These are phyloP conservation scores for Boletus barrowsii DNA, from an alignment of 768 basidiomycete species.

Conservation along the genomic window DNA sequence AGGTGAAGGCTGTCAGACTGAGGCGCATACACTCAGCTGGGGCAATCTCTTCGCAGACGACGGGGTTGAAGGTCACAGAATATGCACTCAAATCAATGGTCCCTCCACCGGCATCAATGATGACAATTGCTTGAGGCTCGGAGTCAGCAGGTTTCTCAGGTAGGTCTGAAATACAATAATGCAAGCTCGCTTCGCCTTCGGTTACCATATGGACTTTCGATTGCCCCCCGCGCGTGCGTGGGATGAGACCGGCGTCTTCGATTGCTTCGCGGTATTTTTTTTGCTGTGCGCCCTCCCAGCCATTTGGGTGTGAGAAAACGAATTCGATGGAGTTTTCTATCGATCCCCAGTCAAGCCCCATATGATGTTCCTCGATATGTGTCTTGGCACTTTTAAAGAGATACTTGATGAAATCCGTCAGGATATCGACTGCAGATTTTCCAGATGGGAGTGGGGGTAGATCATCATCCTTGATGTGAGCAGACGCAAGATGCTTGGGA, in stretches of 20 bases:
- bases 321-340: slow-evolving; percentile 15
- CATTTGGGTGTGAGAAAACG: slow-evolving; percentile 28
- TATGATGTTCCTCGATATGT: not conserved
- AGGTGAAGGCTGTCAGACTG: not conserved
- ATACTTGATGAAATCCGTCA: not conserved
- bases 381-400: not conserved
- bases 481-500: not conserved
- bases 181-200: slow-evolving; percentile 25
- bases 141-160: not conserved
- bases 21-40: slow-evolving; percentile 25
- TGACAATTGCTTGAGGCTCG: slow-evolving; percentile 33
- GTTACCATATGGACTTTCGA: slow-evolving; percentile 20
- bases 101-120: slow-evolving; percentile 44
- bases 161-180: slow-evolving; percentile 42
- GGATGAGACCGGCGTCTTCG: slow-evolving; percentile 22
- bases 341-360: not conserved
- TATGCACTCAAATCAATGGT: slow-evolving; percentile 38
- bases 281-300: slow-evolving; percentile 21
- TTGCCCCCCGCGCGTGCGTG: slow-evolving; percentile 2
- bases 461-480: not conserved
- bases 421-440: not conserved
- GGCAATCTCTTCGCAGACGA: slow-evolving; percentile 32
- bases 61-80: slow-evolving; percentile 19
- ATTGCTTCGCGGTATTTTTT: slow-evolving; percentile 21
- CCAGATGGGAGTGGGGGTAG: not conserved